phyloP scores from a whole-genome alignment of 2,329 filamentous ascomycete genomes.

The Colletotrichum cordylinicola region DNA sequence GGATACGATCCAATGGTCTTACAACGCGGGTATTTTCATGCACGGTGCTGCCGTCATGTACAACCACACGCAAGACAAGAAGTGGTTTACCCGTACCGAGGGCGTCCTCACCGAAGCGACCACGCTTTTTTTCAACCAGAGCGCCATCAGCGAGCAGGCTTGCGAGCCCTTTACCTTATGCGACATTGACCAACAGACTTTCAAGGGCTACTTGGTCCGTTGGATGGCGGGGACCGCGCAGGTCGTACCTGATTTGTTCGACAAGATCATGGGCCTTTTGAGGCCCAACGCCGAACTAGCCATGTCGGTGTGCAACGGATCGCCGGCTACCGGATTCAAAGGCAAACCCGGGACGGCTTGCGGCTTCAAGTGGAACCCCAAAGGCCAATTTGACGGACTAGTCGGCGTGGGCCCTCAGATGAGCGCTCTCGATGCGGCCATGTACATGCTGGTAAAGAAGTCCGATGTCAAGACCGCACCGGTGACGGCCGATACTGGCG shows the following conservation, averaged over 20 bases:
- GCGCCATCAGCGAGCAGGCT: constrained; percentile 67
- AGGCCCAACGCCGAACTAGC: constrained; percentile 57
- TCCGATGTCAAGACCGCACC: constrained; percentile 39
- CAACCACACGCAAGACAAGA: constrained; percentile 58
- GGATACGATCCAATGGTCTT: constrained; percentile 70
- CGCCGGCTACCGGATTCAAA: constrained; percentile 45
- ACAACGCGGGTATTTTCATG: constrained; percentile 72
- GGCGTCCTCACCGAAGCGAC: constrained; percentile 60
- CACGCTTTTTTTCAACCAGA: constrained; percentile 60
- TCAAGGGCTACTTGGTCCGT: constrained; percentile 77
- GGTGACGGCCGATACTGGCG: constrained; percentile 61
- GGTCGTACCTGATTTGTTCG: constrained; percentile 58
- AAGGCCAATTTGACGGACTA: constrained; percentile 59
- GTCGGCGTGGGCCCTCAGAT: constrained; percentile 74
- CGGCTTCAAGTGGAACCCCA: constrained; percentile 68
- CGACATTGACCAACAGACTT: constrained; percentile 74
- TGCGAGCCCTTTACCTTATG: constrained; percentile 69
- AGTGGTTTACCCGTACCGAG: constrained; percentile 64
- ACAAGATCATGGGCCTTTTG: constrained; percentile 57
- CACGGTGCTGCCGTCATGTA: constrained; percentile 67
- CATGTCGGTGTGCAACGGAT: constrained; percentile 55
- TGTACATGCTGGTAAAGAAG: constrained; percentile 61
- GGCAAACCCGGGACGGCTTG: constrained; percentile 67
- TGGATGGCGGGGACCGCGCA: constrained; percentile 65
- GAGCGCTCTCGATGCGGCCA: constrained; percentile 68